phyloP scores from a whole-genome alignment of 108 stramenopile genomes.

The Aurantiochytrium sp. region DNA sequence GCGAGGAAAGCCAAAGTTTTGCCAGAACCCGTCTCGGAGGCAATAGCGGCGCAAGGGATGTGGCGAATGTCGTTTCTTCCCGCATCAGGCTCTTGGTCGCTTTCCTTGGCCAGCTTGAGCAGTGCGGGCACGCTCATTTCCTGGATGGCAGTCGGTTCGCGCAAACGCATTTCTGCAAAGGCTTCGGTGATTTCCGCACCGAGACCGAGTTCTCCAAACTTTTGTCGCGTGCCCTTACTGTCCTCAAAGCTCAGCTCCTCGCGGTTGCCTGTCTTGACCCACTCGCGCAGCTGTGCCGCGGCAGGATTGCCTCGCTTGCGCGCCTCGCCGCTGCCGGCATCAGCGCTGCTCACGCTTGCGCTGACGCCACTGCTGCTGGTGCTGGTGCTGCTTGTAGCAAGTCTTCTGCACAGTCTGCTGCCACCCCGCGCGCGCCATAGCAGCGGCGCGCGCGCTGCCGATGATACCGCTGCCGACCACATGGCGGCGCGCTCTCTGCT shows the following conservation, averaged over 20 bases:
- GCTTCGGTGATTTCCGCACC: not conserved
- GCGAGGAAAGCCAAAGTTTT: not conserved
- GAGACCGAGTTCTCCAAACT: not conserved
- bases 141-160: not conserved
- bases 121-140: not conserved
- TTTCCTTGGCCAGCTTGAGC: not conserved
- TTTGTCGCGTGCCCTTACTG: not conserved
- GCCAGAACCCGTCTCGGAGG: conserved; percentile 2
- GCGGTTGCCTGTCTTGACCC: not conserved
- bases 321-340: too few relatives aligned
- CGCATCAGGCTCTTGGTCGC: not conserved
- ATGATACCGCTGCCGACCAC: too few relatives aligned
- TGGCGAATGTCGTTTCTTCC: not conserved
- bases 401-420: too few relatives aligned
- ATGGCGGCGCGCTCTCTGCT: too few relatives aligned
- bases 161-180: not conserved
- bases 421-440: too few relatives aligned
- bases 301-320: too few relatives aligned
- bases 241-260: not conserved
- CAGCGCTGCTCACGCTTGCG: too few relatives aligned
- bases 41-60: not conserved
- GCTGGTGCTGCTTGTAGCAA: too few relatives aligned
- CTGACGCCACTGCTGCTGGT: too few relatives aligned
- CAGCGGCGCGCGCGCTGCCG: too few relatives aligned
- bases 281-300: not conserved